A percentile compares a stretch with the other conserved stretches of the same genome.
Evolutionary conservation across 2,329 filamentous ascomycete genomes (phyloP).

Genomic region (Metarhizium guizhouense): DNA sequence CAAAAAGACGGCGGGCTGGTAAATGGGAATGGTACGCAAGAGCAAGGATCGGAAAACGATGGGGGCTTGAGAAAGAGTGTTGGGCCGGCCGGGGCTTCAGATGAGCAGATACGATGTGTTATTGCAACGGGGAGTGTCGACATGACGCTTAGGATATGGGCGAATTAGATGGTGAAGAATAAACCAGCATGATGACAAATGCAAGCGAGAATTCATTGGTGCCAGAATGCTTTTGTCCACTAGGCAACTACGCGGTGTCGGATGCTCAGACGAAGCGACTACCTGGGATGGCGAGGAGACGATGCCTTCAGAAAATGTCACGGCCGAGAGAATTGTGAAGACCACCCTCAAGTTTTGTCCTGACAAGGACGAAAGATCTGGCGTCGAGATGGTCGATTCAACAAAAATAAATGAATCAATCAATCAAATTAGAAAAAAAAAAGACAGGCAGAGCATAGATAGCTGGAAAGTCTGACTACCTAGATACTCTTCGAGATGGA

Average conservation of each 20-base stretch:
- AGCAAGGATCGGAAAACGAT: constrained; percentile 17
- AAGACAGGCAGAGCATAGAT: no score
- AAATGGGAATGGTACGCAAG: constrained; percentile 7
- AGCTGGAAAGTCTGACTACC: no score
- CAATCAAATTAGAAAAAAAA: no score
- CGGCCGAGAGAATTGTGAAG: no score
- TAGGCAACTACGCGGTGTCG: background rate
- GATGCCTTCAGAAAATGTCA: no score
- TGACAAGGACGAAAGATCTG: no score
- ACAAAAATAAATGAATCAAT: no score
- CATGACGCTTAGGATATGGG: constrained; percentile 70
- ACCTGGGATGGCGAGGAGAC: background rate
- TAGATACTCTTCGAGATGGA: no score
- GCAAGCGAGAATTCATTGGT: background rate
- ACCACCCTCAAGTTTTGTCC: no score
- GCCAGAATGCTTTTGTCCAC: background rate
- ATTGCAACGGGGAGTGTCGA: constrained; percentile 85
- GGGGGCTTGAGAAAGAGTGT: constrained; percentile 40
- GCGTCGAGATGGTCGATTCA: no score
- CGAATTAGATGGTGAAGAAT: constrained; percentile 30
- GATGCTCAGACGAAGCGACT: background rate
- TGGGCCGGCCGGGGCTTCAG: constrained; percentile 22
- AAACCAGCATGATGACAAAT: background rate
- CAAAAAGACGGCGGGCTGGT: constrained; percentile 8
- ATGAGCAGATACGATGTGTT: constrained; percentile 68